Base-by-base conservation (phyloP, 2,329 filamentous ascomycete genomes). In the Trichothecium sympodiale region DNA sequence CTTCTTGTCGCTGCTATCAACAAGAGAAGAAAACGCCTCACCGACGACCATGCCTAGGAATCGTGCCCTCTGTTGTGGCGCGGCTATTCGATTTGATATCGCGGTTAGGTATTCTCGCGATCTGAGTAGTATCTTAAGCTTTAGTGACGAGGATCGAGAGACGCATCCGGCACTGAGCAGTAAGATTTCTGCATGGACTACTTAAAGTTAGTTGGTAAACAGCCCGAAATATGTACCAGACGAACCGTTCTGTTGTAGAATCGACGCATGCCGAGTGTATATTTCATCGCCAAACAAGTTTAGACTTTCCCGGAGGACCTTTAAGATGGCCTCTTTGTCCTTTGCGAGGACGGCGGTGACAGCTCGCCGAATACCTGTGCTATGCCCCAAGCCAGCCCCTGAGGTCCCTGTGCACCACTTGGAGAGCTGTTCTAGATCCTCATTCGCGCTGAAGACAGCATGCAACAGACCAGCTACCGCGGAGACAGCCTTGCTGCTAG, bases 1-100 rank as follows among this genome's bases (percentile, higher is more conserved):
- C 37, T 69, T 76, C 38, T 80, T 80, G 8, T 80, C 80, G 17
- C 69, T 71, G 45, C 83, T 82, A 38, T 80, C 71, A 4, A 73
- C 61, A 2, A 94, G 55, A 2, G 61, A 53, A 1, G 77, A 80
- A 0, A 81, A 57, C 1, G 80, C 75, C 45, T 86, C 86, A 4
- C 85, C 91, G 23, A 94, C 77, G 3, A 83, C 67, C 77, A 98
- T 93, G 0, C 91, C 91, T 1, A 98, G 67, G 45, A 94, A 84
- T 14, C 87, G 75, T 13, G 83, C 79, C 44, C 79, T 72, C 6
- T 65, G 65, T 29, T 91, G 87, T 4, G 86, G 80, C 13, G 86
- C 74, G 10, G 77, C 76, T 6, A 98, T 73, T 17, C 88, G 75
- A 52, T 93, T 94, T 1, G 91, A 95, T 25, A 95, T 77, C 6